Evolutionary conservation across 176 grass and related monocot genomes (phyloP).

Genomic region (Musa beccarii): DNA sequence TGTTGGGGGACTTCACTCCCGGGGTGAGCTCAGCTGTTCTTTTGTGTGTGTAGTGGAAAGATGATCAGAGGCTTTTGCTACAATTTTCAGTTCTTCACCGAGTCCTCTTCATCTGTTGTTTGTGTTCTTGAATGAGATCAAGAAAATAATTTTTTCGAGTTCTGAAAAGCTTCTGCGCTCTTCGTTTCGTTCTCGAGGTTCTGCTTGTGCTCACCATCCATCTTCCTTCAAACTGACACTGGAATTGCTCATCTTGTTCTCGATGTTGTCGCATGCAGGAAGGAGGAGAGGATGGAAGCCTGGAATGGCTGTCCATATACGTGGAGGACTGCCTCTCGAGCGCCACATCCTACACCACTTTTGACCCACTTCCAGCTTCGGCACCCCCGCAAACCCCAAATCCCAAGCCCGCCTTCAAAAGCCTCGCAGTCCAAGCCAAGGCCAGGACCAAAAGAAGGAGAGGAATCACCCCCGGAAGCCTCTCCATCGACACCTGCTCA

Average conservation of each 20-base stretch:
- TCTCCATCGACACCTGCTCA: constrained; percentile 16
- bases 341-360: constrained; percentile 9
- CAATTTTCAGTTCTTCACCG: no score
- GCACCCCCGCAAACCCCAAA: constrained; percentile 22
- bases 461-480: constrained; percentile 25
- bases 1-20: constrained; percentile 9
- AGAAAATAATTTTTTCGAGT: no score
- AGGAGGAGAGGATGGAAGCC: constrained; percentile 36
- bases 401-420: constrained; percentile 9
- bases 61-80: no score
- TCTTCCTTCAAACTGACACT: neutral
- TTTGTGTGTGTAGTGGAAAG: no score
- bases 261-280: constrained; percentile 37
- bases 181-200: neutral
- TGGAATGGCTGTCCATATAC: constrained; percentile 76
- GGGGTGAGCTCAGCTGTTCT: neutral
- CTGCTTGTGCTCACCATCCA: no score
- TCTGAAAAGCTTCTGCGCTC: neutral
- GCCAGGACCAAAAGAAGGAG: constrained; percentile 38
- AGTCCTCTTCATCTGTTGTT: no score
- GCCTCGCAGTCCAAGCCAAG: constrained; percentile 11
- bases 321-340: constrained; percentile 72
- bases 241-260: neutral
- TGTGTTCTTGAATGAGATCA: no score
- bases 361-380: constrained; percentile 17